Base-by-base conservation (phyloP, 257 asterid genomes). In the Handroanthus guayacan region DNA sequence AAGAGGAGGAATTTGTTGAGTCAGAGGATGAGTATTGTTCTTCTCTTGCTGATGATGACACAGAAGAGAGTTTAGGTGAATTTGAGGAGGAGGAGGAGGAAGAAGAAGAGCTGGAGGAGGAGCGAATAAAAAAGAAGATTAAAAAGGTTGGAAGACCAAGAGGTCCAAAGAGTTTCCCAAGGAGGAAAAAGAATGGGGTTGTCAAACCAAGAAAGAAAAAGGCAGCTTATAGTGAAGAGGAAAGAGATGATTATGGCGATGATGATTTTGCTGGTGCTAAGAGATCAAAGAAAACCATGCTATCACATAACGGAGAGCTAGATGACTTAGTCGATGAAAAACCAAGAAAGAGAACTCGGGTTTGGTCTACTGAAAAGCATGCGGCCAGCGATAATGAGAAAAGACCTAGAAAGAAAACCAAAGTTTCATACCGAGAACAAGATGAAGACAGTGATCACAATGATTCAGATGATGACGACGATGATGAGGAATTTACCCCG, bases 21-120 rank as follows among this genome's bases (percentile, higher is more conserved):
- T 88, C 95, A 8, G 97, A 86, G 68, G 94, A 86, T 62, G 98
- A 84, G 44, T 82, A 81, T 69, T 80, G 82, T 77, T 91, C 86
- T 73, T 83, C 88, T 67, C 78, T 90, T 68, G 89, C 82, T 41
- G 89, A 74, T 72, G 95, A 86, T 79, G 90, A 82, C 71, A 80
- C 90, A 45, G 94, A 85, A 71, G 92, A 80, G 64, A 85, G 88
- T 56, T 76, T 84, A 48, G 86, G 83, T 7, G 87, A 80, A 78
- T 75, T 65, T 62, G 85, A 84, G 47, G 87, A 84, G 77, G 76
- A 80, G 75, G 75, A 82, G 71, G 82, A 84, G 31, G 7, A 25
- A 36, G 66, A 43, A 65, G 75, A 87, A 71, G 82, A 84, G 37
- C 5, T 34, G 48, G 75, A 57, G 68, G 75, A 87, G 75, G 80